Percentiles rank a stretch among this genome's conserved stretches.
Conservation (phyloP, 257 asterid genomes). For the Solanum ahanhuiri region DNA sequence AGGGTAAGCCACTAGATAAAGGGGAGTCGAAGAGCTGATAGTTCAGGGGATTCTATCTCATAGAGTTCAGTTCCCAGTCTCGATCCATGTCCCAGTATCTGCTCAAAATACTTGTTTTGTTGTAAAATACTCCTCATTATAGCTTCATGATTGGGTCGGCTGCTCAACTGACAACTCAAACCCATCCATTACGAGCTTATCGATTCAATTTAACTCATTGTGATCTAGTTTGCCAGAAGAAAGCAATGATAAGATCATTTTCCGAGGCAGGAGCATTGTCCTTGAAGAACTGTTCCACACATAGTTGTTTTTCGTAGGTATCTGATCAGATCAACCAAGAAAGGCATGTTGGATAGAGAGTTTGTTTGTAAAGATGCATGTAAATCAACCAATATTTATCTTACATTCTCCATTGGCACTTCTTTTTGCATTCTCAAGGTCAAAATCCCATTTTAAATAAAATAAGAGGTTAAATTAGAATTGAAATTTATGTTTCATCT, state of each 20-base stretch:
- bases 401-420: not conserved
- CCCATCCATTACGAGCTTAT: not conserved
- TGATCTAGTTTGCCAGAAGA: not conserved
- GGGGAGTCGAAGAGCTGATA: not conserved
- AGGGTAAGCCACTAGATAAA: not conserved
- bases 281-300: not conserved
- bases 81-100: not conserved
- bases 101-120: not conserved
- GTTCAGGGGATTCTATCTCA: not conserved
- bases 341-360: not conserved
- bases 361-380: not conserved
- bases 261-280: not conserved
- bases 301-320: not conserved
- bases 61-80: not conserved
- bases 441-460: not conserved
- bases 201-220: not conserved
- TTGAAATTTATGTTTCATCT: not conserved
- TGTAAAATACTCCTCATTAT: not conserved
- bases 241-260: not conserved
- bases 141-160: not conserved
- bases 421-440: not conserved
- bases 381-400: not conserved
- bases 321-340: not conserved
- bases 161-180: not conserved
- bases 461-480: not conserved